These are phyloP conservation scores for Teratosphaeria destructans DNA, from an alignment of 2,329 filamentous ascomycete species.

Conservation along the genomic window DNA sequence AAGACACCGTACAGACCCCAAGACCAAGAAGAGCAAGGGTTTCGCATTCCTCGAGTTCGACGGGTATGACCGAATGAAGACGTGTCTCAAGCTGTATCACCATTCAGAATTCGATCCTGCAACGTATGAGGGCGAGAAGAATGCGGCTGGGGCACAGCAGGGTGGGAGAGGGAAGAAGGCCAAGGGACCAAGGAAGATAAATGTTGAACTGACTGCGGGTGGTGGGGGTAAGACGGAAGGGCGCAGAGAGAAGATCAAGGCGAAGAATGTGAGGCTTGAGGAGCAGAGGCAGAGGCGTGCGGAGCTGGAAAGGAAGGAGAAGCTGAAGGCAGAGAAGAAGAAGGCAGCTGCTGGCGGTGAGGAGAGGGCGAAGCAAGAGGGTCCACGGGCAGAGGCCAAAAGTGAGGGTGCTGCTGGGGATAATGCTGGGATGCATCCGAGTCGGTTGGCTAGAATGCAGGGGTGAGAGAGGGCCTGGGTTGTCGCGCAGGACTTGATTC, in stretches of 20 bases:
- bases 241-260: conserved; percentile 65
- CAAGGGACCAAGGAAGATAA: conserved; percentile 64
- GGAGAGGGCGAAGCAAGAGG: not conserved
- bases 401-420: conserved; percentile 1
- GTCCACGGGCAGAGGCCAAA: not conserved
- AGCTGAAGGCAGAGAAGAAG: conserved; percentile 13
- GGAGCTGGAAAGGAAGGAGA: conserved; percentile 38
- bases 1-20: conserved; percentile 62
- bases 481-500: not conserved
- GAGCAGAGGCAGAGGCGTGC: conserved; percentile 50
- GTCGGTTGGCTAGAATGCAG: conserved; percentile 14
- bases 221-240: conserved; percentile 69
- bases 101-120: conserved; percentile 60
- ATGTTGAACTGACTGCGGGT: conserved; percentile 80
- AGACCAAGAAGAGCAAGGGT: conserved; percentile 57
- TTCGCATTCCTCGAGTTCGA: conserved; percentile 86
- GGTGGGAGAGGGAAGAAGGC: conserved; percentile 24
- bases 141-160: conserved; percentile 3
- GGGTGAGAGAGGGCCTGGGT: not conserved
- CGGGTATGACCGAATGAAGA: conserved; percentile 81
- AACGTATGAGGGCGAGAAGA: conserved; percentile 8
- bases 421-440: conserved; percentile 20
- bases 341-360: not conserved
- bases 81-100: conserved; percentile 81
- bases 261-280: conserved; percentile 78